These are phyloP conservation scores for Orbilia oligospora DNA, from an alignment of 2,329 filamentous ascomycete species.

Conservation along the genomic window DNA sequence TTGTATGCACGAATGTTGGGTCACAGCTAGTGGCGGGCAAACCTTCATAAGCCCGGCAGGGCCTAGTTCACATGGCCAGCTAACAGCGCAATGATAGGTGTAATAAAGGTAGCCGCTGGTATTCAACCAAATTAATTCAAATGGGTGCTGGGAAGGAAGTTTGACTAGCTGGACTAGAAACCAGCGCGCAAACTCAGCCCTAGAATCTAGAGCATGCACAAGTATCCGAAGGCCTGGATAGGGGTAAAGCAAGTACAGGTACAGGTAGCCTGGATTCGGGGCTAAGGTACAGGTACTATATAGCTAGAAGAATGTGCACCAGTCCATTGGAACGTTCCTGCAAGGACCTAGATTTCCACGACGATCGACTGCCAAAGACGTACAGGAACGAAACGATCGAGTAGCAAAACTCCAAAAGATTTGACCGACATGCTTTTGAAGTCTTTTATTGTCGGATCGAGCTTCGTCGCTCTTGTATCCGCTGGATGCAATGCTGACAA, in stretches of 20 bases:
- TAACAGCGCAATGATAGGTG: not conserved
- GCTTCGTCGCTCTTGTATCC: conserved; percentile 20
- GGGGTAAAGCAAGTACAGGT: not conserved
- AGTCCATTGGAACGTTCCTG: not conserved
- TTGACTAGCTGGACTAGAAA: not conserved
- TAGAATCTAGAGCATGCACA: not conserved
- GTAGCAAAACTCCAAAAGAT: not conserved
- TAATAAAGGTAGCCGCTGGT: not conserved
- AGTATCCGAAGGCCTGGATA: not conserved
- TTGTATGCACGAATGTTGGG: too few species aligned
- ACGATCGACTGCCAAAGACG: not conserved
- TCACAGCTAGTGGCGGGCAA: too few species aligned
- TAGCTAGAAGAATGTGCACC: not conserved
- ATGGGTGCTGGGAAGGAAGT: too few species aligned
- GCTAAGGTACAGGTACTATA: conserved; percentile 2
- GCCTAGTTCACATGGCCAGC: not conserved
- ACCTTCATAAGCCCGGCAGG: too few species aligned
- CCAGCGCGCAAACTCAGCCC: not conserved
- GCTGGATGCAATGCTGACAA: conserved; percentile 25
- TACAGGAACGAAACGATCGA: not conserved
- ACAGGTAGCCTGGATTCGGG: too few species aligned
- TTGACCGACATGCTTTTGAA: conserved; percentile 19
- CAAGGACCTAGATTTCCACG: not conserved
- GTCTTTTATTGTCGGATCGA: conserved; percentile 16
- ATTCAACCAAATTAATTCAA: not conserved